A percentile compares a stretch with the other conserved stretches of the same genome.
Conservation (phyloP, 164 flowering plant genomes). For the Vitis cinerea region DNA sequence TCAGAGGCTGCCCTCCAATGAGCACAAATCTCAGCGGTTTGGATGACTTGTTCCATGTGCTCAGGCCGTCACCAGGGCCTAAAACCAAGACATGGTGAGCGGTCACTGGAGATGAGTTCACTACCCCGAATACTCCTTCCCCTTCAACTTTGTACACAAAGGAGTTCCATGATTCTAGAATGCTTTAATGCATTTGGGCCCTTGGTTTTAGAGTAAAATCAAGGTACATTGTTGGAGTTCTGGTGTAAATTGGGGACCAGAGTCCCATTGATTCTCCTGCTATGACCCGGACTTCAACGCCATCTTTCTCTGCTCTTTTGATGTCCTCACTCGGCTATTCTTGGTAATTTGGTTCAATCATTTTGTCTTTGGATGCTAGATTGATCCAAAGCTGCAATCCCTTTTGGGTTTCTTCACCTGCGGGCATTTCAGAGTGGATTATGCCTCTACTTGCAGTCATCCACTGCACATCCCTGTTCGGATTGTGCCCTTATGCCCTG, state of each 20-base stretch:
- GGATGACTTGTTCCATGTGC: slow-evolving; percentile 69
- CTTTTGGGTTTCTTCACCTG: slow-evolving; percentile 56
- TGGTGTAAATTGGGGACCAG: slow-evolving; percentile 71
- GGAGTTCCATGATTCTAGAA: slow-evolving; percentile 75
- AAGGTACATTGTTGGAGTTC: slow-evolving; percentile 86
- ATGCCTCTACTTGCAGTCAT: slow-evolving; percentile 98
- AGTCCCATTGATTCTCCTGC: slow-evolving; percentile 92
- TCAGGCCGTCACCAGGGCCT: slow-evolving; percentile 69
- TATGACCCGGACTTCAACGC: slow-evolving; percentile 69
- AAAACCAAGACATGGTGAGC: slow-evolving; percentile 70
- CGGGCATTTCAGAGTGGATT: slow-evolving; percentile 93
- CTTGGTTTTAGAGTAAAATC: slow-evolving; percentile 71
- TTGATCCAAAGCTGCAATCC: slow-evolving; percentile 93
- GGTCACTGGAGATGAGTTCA: slow-evolving; percentile 35
- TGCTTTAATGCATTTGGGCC: slow-evolving; percentile 53
- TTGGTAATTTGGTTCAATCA: slow-evolving; percentile 84
- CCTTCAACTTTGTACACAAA: slow-evolving; percentile 78
- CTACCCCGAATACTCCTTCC: slow-evolving; percentile 62
- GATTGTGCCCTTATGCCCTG: slow-evolving; percentile 84
- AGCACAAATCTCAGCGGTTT: slow-evolving; percentile 61
- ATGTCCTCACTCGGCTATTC: slow-evolving; percentile 59
- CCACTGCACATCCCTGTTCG: slow-evolving; percentile 76
- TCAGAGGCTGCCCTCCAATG: slow-evolving; percentile 76
- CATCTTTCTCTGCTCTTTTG: slow-evolving; percentile 53
- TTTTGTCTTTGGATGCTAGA: slow-evolving; percentile 76